Conservation (phyloP, 352 stramenopile genomes). For the Pseudoperonospora humuli region DNA sequence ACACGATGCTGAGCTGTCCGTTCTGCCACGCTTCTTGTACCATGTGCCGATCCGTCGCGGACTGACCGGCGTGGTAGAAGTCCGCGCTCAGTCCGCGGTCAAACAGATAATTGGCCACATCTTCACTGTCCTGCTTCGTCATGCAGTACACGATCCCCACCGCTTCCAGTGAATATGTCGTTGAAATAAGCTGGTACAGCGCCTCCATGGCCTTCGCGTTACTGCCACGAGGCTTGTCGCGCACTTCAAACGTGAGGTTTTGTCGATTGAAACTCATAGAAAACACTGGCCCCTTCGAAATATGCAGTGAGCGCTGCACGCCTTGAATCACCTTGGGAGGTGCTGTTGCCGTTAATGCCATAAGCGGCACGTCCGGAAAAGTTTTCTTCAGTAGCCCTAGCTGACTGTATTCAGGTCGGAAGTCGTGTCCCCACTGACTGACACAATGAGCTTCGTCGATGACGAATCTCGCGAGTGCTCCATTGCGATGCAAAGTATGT, state of each 20-base stretch:
- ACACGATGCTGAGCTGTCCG: constrained; percentile 85
- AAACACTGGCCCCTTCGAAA: constrained; percentile 77
- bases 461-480: constrained; percentile 89
- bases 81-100: constrained; percentile 78
- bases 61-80: constrained; percentile 90
- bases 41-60: constrained; percentile 66
- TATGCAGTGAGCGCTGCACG: constrained; percentile 71
- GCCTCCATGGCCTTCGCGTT: constrained; percentile 44
- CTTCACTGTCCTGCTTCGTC: constrained; percentile 89
- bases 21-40: constrained; percentile 73
- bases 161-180: constrained; percentile 32
- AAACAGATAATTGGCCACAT: constrained; percentile 87
- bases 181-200: constrained; percentile 45
- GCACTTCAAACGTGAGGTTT: constrained; percentile 91
- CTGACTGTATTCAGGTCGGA: constrained; percentile 89
- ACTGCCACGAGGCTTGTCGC: constrained; percentile 47
- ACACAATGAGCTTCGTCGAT: constrained; percentile 91
- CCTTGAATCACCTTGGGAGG: constrained; percentile 79
- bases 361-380: constrained; percentile 88
- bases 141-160: constrained; percentile 94
- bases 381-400: constrained; percentile 84
- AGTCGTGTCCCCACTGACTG: constrained; percentile 87
- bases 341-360: constrained; percentile 90
- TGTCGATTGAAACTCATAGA: constrained; percentile 89
- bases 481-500: constrained; percentile 28